These are phyloP conservation scores for Populus hybrid DNA, from an alignment of 441 rosid genomes.

Conservation along the genomic window DNA sequence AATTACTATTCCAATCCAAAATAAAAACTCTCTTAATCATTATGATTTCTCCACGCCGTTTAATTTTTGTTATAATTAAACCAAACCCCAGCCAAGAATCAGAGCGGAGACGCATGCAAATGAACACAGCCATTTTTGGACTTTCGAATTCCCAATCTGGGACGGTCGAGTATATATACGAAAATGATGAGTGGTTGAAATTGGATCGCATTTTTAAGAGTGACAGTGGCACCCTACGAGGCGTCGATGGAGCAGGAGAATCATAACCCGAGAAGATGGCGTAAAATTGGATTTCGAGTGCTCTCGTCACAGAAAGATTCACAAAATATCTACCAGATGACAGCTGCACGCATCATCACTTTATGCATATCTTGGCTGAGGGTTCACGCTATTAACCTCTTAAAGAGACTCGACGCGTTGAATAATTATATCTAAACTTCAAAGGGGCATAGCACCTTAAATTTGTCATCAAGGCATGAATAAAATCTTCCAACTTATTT, in stretches of 20 bases:
- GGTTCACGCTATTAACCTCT: constrained; percentile 14
- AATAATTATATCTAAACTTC: no score
- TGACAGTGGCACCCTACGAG: no score
- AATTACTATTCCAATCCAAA: no score
- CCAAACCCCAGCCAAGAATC: not conserved
- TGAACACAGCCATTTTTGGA: not conserved
- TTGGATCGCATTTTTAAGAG: no score
- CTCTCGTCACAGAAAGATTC: not conserved
- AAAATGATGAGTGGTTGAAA: not conserved
- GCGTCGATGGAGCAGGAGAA: no score
- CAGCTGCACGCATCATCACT: not conserved
- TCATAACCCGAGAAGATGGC: not conserved
- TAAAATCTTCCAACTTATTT: no score
- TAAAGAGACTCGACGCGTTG: not conserved
- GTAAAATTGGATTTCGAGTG: not conserved
- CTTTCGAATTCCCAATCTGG: not conserved
- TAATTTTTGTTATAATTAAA: no score
- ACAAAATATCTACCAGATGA: not conserved
- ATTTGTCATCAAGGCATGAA: no score
- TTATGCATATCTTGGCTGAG: constrained; percentile 28
- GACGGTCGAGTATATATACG: not conserved
- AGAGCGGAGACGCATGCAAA: not conserved
- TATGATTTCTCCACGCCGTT: no score
- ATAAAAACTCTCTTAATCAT: no score
- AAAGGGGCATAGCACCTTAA: no score